phyloP scores from a whole-genome alignment of 257 asterid species.

The Voacanga thouarsii region DNA sequence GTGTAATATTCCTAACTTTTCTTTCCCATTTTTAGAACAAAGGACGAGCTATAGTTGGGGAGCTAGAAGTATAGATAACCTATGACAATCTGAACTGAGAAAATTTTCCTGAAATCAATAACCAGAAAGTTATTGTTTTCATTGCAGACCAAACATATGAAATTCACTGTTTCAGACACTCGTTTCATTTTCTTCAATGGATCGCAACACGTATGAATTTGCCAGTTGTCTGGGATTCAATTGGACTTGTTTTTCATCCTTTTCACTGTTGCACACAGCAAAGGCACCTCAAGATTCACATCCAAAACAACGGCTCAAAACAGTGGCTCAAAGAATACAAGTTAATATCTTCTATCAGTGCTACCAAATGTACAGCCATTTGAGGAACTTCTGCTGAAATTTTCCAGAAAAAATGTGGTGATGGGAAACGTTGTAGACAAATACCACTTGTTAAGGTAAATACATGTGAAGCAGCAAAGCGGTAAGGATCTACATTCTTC shows the following conservation, averaged over 20 bases:
- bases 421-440: neutral
- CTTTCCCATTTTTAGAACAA: no score
- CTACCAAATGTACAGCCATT: neutral
- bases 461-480: constrained; percentile 14
- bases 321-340: neutral
- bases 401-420: constrained; percentile 6
- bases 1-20: no score
- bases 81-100: no score
- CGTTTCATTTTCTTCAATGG: neutral
- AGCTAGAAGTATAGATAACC: no score
- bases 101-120: no score
- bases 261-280: neutral
- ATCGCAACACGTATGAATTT: neutral
- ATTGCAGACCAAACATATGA: neutral
- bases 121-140: no score
- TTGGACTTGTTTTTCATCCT: neutral
- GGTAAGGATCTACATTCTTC: constrained; percentile 14
- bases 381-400: neutral
- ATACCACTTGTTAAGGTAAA: neutral
- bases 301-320: neutral
- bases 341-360: neutral
- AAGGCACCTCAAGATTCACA: constrained; percentile 2
- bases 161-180: neutral
- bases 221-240: neutral
- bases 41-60: no score